Conservation (phyloP, 1,284 basidiomycete genomes). For the Butyriboletus pseudospeciosus region DNA sequence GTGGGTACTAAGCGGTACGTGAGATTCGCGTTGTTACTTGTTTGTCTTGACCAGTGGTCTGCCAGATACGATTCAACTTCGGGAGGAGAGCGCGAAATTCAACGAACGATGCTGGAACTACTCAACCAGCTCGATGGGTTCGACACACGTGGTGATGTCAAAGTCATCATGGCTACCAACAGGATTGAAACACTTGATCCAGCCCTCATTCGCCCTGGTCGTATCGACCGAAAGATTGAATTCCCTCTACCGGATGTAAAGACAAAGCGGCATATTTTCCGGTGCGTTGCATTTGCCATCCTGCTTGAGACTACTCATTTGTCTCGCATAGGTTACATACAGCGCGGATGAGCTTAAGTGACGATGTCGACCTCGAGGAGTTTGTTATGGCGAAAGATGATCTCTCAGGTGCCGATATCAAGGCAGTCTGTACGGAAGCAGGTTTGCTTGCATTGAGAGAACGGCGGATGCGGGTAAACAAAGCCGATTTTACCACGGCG, state of each 20-base stretch:
- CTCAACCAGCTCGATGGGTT: constrained; percentile 99
- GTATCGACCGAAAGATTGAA: constrained; percentile 98
- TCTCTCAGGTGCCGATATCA: constrained; percentile 96
- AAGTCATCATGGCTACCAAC: constrained; percentile 94
- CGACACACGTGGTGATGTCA: constrained; percentile 98
- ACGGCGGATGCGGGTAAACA: constrained; percentile 94
- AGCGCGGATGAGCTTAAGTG: constrained; percentile 86
- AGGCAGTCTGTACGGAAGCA: constrained; percentile 96
- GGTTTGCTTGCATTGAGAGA: constrained; percentile 93
- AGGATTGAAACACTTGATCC: constrained; percentile 95
- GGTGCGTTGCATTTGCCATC: constrained; percentile 39
- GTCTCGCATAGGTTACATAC: constrained; percentile 72
- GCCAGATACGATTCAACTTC: constrained; percentile 91
- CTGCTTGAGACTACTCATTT: constrained; percentile 1
- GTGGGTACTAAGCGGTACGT: constrained; percentile 94
- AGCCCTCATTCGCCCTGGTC: constrained; percentile 94
- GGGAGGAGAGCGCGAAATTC: constrained; percentile 97
- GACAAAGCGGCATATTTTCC: constrained; percentile 98
- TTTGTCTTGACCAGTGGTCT: constrained; percentile 16
- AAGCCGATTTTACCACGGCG: constrained; percentile 82
- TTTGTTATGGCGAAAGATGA: constrained; percentile 97
- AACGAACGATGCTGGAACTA: constrained; percentile 98
- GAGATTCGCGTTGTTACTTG: background rate
- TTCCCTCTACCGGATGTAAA: constrained; percentile 93
- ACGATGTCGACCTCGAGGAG: constrained; percentile 96